Evolutionary conservation across 352 stramenopile species (phyloP).

Genomic region (Phytophthora sp.): DNA sequence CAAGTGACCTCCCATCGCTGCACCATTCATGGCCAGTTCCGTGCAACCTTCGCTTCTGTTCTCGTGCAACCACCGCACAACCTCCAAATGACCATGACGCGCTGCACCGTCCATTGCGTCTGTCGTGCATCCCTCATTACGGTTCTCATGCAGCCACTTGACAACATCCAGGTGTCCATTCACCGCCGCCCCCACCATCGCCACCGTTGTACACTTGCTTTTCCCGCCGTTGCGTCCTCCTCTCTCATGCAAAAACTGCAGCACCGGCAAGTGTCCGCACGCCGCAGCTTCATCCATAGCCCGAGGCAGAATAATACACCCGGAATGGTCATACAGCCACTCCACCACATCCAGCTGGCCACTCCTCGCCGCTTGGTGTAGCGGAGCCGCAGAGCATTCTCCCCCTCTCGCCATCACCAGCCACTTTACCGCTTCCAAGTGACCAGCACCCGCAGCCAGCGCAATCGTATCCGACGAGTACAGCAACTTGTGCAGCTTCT

Average conservation of each 20-base stretch:
- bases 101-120: constrained; percentile 24
- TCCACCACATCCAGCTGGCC: constrained; percentile 18
- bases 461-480: constrained; percentile 27
- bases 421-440: constrained; percentile 32
- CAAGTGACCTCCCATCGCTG: constrained; percentile 23
- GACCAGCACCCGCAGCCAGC: constrained; percentile 13
- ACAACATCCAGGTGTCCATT: constrained; percentile 29
- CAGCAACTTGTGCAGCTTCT: constrained; percentile 12
- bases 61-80: constrained; percentile 33
- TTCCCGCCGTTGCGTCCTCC: constrained; percentile 1
- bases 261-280: constrained; percentile 22
- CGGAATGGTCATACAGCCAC: constrained; percentile 24
- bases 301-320: constrained; percentile 23
- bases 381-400: constrained; percentile 28
- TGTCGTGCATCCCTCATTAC: constrained; percentile 21
- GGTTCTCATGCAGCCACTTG: constrained; percentile 30
- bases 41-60: constrained; percentile 30
- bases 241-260: constrained; percentile 30
- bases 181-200: constrained; percentile 23
- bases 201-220: constrained; percentile 25
- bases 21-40: constrained; percentile 30
- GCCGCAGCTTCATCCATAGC: constrained; percentile 34
- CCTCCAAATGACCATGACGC: constrained; percentile 27
- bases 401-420: constrained; percentile 24
- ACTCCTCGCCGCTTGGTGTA: constrained; percentile 27